Evolutionary conservation across 2,329 filamentous ascomycete species (phyloP).

Genomic region (Ophiocordyceps camponoti-saundersi): DNA sequence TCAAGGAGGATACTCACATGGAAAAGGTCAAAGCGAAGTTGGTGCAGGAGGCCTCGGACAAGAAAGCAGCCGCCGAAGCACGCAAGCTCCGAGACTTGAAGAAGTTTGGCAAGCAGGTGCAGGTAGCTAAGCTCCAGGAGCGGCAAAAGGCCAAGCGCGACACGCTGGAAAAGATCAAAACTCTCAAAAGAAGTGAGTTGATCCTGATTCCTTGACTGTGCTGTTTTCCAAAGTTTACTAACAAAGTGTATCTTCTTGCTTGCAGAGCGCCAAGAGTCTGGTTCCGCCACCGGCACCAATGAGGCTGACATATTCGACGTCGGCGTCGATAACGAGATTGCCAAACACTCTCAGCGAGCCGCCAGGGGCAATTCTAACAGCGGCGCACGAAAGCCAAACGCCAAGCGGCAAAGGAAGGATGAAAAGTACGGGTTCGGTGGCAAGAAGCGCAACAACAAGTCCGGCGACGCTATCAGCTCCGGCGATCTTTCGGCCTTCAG

Average conservation of each 20-base stretch:
- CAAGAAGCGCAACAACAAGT: constrained; percentile 86
- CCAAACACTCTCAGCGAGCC: constrained; percentile 18
- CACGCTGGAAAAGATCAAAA: constrained; percentile 88
- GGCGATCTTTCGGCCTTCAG: constrained; percentile 71
- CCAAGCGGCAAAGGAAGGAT: constrained; percentile 85
- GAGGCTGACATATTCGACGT: constrained; percentile 88
- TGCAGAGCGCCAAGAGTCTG: constrained; percentile 68
- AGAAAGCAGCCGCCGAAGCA: constrained; percentile 85
- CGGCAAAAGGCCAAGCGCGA: constrained; percentile 81
- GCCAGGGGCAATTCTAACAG: constrained; percentile 16
- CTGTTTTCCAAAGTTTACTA: background rate
- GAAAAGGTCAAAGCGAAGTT: constrained; percentile 87
- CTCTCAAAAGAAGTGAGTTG: constrained; percentile 79
- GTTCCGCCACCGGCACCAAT: constrained; percentile 43
- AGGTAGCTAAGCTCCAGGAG: constrained; percentile 91
- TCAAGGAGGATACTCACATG: constrained; percentile 98
- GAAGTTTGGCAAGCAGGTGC: constrained; percentile 98
- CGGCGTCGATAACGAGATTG: constrained; percentile 54
- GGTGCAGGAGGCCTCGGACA: constrained; percentile 76
- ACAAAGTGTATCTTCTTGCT: constrained; percentile 2
- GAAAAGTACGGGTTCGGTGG: constrained; percentile 90
- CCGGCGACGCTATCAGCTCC: constrained; percentile 69
- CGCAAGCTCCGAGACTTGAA: constrained; percentile 86
- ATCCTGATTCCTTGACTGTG: background rate
- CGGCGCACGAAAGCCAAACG: constrained; percentile 23